These are phyloP conservation scores for Botryosphaeria dothidea DNA, from an alignment of 2,329 filamentous ascomycete genomes.

Conservation along the genomic window DNA sequence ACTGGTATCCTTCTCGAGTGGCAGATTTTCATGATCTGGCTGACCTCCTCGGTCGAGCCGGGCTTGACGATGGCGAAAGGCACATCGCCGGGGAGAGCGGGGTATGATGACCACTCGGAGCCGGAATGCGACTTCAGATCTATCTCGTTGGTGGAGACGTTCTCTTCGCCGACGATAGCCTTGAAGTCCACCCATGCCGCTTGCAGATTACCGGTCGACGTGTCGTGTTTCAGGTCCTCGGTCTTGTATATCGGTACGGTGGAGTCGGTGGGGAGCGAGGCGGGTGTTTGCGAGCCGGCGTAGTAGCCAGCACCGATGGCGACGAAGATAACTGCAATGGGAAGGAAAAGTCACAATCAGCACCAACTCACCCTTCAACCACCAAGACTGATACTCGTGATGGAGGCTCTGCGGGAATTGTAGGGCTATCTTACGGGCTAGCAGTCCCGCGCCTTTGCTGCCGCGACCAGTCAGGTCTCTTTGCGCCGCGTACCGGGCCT, in stretches of 20 bases:
- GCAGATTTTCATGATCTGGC: slow-evolving; percentile 85
- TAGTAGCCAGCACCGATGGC: slow-evolving; percentile 58
- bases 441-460: slow-evolving; percentile 9
- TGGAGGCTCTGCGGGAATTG: no score
- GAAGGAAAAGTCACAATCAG: background rate
- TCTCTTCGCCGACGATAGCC: slow-evolving; percentile 61
- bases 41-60: slow-evolving; percentile 76
- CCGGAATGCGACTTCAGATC: slow-evolving; percentile 61
- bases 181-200: slow-evolving; percentile 66
- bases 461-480: slow-evolving; percentile 37
- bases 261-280: slow-evolving; percentile 52
- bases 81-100: slow-evolving; percentile 41
- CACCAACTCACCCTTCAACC: background rate
- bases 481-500: slow-evolving; percentile 50
- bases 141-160: slow-evolving; percentile 58
- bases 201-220: slow-evolving; percentile 58
- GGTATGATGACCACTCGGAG: slow-evolving; percentile 64
- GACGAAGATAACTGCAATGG: slow-evolving; percentile 49
- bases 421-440: slow-evolving; percentile 13
- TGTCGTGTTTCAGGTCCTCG: slow-evolving; percentile 55
- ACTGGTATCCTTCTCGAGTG: slow-evolving; percentile 79
- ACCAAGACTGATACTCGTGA: background rate
- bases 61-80: slow-evolving; percentile 73
- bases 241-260: slow-evolving; percentile 55
- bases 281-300: slow-evolving; percentile 53